Percentiles rank a stretch among this genome's conserved stretches.
These are phyloP conservation scores for Penicillium pulvis DNA, from an alignment of 495 filamentous ascomycete species.

Conservation along the genomic window DNA sequence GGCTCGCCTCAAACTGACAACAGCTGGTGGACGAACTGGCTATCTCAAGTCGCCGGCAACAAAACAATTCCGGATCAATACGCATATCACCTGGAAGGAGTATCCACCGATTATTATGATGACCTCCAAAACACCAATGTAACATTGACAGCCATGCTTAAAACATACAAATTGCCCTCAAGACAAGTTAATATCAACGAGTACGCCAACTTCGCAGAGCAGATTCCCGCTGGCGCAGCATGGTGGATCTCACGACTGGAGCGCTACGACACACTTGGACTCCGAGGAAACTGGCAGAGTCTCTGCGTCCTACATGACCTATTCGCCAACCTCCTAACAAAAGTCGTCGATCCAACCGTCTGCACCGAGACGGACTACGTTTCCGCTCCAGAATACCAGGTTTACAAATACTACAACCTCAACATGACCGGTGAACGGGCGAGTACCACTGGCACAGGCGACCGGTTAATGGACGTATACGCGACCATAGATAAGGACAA, in stretches of 20 bases:
- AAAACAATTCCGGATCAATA: slow-evolving; percentile 40
- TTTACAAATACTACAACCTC: slow-evolving; percentile 46
- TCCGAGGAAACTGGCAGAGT: slow-evolving; percentile 44
- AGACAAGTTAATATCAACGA: slow-evolving; percentile 46
- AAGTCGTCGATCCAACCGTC: slow-evolving; percentile 7
- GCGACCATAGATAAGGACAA: slow-evolving; percentile 25
- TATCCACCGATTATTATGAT: slow-evolving; percentile 15
- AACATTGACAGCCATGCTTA: slow-evolving; percentile 22
- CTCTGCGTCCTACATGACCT: slow-evolving; percentile 40
- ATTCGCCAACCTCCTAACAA: slow-evolving; percentile 32
- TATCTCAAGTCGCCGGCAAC: slow-evolving; percentile 27
- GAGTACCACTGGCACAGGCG: slow-evolving; percentile 27
- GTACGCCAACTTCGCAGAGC: slow-evolving; percentile 38
- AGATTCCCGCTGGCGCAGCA: slow-evolving; percentile 38
- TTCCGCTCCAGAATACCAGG: slow-evolving; percentile 39
- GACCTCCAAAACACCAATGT: slow-evolving; percentile 32
- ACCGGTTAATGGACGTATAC: slow-evolving; percentile 40
- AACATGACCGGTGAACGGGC: slow-evolving; percentile 43
- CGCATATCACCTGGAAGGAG: slow-evolving; percentile 34
- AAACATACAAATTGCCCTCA: slow-evolving; percentile 31
- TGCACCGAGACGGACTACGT: slow-evolving; percentile 31
- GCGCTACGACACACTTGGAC: slow-evolving; percentile 36
- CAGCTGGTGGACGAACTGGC: slow-evolving; percentile 35
- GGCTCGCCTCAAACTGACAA: slow-evolving; percentile 19
- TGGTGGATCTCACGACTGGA: slow-evolving; percentile 46